Evolutionary conservation across 257 asterid genomes (phyloP), one percentile per base, ranked within the genome.

Genomic region (Handroanthus guayacan): DNA sequence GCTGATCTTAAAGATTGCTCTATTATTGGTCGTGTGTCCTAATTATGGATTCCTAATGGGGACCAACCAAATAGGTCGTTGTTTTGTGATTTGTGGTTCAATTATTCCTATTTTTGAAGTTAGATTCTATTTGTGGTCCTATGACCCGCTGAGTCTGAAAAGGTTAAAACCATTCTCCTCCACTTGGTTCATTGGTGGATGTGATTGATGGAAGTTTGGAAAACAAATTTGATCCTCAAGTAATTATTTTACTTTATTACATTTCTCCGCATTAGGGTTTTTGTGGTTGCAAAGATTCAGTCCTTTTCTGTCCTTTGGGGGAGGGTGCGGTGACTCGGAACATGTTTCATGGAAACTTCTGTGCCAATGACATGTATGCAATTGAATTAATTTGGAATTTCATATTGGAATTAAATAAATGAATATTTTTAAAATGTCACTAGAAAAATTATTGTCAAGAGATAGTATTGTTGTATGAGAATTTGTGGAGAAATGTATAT

Each of bases 11-110:
- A 77, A 6, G n/a, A n/a, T 58, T 71, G 79, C 13, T 5, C 52
- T 83, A 61, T 78, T 17, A 91, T 84, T 89, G 97, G 97, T n/a
- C 65, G 69, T 5, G 47, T 17, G 74, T 69, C 78, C 3, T 18
- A n/a, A 66, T 71, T 73, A 50, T 18, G 86, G 97, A 89, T 89
- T 91, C 62, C 84, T 71, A 1, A 44, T 80, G 86, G 88, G 88
- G 83, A 10, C 84, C 79, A 18, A 36, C n/a, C 25, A 43, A 3
- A 3, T 7, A 11, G 12, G 17, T 5, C n/a, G 2, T 0, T 68
- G 74, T 8, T 54, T 55, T 73, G 62, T 84, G 67, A 69, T 55
- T 73, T 73, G 78, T 82, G 84, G 78, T 75, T 81, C 86, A 71
- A 69, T 86, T 57, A 82, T 78, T 84, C 83, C 65, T 55, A 9